Base-by-base conservation (phyloP, 2,329 filamentous ascomycete genomes). In the Drechslerella dactyloides region DNA sequence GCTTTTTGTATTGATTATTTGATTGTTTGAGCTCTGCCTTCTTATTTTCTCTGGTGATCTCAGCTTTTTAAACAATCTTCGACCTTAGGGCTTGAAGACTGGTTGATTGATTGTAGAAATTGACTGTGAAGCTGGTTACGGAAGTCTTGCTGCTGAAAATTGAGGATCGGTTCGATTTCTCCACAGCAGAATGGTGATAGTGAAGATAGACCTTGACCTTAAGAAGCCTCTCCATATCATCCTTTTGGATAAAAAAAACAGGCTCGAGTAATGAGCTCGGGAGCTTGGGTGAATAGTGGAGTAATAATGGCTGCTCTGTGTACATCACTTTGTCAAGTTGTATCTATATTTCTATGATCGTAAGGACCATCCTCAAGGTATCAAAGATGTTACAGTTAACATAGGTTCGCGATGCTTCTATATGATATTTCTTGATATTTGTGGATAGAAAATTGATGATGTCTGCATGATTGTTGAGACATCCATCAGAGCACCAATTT, bases 291-390 rank as follows among this genome's bases (percentile, higher is more conserved):
- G 81, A 75, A 69, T 85, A 88, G 0, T 84, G 76, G 0, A 2
- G 4, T 0, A 88, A 74, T 2, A 85, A 68, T 0, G 81, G 78
- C 19, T 81, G 78, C 0, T 78, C 56, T 0, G 59, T 8, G 1
- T 80, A 78, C 0, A 82, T 82, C 0, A 79, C 78, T 55, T 78
- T 82, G 69, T 89, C 86, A 27, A 83, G 82, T 0, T 83, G 83
- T 6, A 85, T 76, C 87, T 86, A 89, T 0, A 89, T 76, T 61
- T 88, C 85, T 0, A 86, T 69, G 0, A 84, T 74, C 0, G 82
- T 85, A 0, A 89, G 80, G 1, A 86, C 58, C 84, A 87, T 87
- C 2, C 82, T 73, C 0, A 87, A 89, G 0, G 79, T 75, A 0
- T 78, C 77, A 65, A 84, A 81, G 0, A 85, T 82, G 1, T 82